Evolutionary conservation across 2,329 filamentous ascomycete genomes (phyloP).

Genomic region (Trichophyton verrucosum): DNA sequence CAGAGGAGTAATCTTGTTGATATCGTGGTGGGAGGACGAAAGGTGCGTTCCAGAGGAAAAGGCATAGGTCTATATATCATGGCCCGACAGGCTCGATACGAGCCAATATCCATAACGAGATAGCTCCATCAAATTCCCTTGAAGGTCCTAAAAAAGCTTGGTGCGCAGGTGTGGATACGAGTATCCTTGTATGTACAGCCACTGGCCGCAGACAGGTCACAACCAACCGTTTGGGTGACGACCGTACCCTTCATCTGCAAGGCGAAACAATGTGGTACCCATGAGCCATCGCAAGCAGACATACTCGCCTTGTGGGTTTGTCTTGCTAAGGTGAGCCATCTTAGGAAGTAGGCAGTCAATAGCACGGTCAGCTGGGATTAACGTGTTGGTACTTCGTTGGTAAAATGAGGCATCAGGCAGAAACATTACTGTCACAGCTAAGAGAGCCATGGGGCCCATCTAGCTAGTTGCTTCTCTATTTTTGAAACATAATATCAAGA

Average conservation of each 20-base stretch:
- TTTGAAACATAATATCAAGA: not conserved
- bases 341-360: not conserved
- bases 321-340: not conserved
- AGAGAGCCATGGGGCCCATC: not conserved
- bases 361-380: not conserved
- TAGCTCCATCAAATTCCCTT: not conserved
- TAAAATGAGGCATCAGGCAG: not conserved
- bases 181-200: not conserved
- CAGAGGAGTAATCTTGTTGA: not conserved
- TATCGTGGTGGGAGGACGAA: not conserved
- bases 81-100: not conserved
- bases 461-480: too few species aligned
- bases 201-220: not conserved
- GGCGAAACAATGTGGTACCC: not conserved
- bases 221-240: not conserved
- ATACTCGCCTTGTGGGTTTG: not conserved
- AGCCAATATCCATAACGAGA: not conserved
- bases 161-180: not conserved
- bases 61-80: not conserved
- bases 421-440: not conserved
- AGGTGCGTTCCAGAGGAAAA: not conserved
- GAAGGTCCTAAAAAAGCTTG: not conserved
- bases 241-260: not conserved
- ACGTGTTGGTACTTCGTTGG: not conserved
- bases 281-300: not conserved